Conservation (phyloP, 306 rosid genomes). For the Medicago arabica region DNA sequence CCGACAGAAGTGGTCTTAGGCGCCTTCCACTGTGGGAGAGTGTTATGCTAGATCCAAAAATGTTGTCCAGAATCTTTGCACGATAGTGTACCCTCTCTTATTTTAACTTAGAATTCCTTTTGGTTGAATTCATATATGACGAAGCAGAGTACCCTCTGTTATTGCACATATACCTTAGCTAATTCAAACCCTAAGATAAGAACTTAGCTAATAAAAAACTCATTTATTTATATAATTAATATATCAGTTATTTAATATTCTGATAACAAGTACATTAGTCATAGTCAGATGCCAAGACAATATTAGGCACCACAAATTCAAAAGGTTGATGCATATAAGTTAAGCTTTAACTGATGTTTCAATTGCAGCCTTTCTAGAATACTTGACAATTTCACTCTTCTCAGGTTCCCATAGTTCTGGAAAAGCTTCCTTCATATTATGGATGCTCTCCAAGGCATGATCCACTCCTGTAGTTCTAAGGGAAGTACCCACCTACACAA, state of each 20-base stretch:
- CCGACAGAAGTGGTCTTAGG: no score
- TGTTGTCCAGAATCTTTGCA: no score
- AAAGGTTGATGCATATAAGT: constrained; percentile 32
- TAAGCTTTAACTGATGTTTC: constrained; percentile 81
- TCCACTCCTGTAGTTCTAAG: constrained; percentile 58
- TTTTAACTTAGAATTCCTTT: no score
- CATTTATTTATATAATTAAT: constrained; percentile 11
- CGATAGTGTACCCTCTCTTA: no score
- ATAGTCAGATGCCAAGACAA: constrained; percentile 22
- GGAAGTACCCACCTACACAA: constrained; percentile 70
- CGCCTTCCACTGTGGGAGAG: no score
- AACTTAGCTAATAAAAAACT: not conserved
- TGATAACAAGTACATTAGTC: constrained; percentile 33
- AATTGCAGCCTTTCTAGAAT: constrained; percentile 60
- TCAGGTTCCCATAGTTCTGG: constrained; percentile 87
- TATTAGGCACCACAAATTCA: constrained; percentile 26
- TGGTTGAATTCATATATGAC: not conserved
- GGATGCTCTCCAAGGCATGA: constrained; percentile 88
- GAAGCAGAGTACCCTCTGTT: not conserved
- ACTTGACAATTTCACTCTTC: constrained; percentile 47
- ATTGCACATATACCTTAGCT: not conserved
- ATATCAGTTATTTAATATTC: not conserved
- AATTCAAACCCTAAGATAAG: not conserved
- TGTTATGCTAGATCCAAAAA: no score
- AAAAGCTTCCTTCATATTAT: constrained; percentile 80